phyloP scores from a whole-genome alignment of 768 basidiomycete genomes.

The Mycena galericulata region DNA sequence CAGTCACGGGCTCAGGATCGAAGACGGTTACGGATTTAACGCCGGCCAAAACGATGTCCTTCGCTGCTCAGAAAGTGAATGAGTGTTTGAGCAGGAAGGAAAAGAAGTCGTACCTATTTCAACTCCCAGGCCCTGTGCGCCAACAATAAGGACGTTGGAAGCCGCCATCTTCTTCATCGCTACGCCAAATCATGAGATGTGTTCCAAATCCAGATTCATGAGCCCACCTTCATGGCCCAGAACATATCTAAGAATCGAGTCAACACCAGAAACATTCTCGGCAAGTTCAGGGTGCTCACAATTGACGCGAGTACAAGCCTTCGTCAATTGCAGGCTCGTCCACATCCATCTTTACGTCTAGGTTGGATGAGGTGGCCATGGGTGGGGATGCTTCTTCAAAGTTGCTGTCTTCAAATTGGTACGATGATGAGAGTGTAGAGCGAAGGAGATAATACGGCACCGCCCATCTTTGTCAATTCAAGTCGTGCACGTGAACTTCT shows the following conservation, averaged over 20 bases:
- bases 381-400: conserved; percentile 27
- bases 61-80: conserved; percentile 65
- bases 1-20: conserved; percentile 88
- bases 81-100: conserved; percentile 1
- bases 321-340: conserved; percentile 93
- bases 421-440: conserved; percentile 12
- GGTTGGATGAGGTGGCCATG: conserved; percentile 55
- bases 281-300: conserved; percentile 65
- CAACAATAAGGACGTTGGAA: conserved; percentile 95
- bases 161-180: conserved; percentile 99
- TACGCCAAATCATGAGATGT: conserved; percentile 46
- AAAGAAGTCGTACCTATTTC: conserved; percentile 80
- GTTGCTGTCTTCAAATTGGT: conserved; percentile 28
- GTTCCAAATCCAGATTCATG: background rate
- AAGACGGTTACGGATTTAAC: conserved; percentile 97
- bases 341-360: conserved; percentile 77
- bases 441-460: conserved; percentile 8
- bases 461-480: conserved; percentile 1
- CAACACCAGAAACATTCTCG: conserved; percentile 28
- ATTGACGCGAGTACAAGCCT: conserved; percentile 92
- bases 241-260: conserved; percentile 74
- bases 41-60: conserved; percentile 94
- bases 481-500: conserved; percentile 19
- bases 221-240: conserved; percentile 92
- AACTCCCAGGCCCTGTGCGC: conserved; percentile 91